These are phyloP conservation scores for Russula earlei DNA, from an alignment of 768 basidiomycete species.

Conservation along the genomic window DNA sequence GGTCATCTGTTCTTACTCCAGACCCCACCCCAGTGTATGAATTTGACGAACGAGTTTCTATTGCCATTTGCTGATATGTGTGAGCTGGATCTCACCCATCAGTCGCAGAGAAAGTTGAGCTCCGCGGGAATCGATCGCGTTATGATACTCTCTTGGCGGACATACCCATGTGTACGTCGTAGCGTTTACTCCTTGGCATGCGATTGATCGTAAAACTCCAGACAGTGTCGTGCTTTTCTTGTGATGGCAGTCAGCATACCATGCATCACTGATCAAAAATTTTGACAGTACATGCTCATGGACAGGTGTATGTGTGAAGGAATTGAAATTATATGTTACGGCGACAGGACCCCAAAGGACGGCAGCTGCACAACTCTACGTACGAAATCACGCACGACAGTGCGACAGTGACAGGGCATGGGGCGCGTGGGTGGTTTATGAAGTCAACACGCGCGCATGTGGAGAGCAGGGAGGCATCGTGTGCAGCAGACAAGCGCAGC, in stretches of 20 bases:
- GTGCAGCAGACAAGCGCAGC: no score
- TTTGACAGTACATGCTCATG: not conserved
- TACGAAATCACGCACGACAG: not conserved
- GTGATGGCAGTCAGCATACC: not conserved
- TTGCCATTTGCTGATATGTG: slow-evolving; percentile 10
- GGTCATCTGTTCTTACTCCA: not conserved
- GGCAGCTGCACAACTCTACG: not conserved
- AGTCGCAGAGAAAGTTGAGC: no score
- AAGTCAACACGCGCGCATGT: not conserved
- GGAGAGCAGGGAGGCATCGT: not conserved
- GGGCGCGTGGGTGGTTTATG: not conserved
- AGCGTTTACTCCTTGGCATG: no score
- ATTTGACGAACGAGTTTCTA: not conserved
- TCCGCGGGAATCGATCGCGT: no score
- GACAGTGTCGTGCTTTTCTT: no score
- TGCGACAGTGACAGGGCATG: not conserved
- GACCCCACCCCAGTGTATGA: not conserved
- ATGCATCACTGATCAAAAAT: not conserved
- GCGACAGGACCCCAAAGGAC: slow-evolving; percentile 8
- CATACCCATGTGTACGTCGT: no score
- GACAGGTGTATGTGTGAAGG: no score
- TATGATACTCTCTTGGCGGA: no score
- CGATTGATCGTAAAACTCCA: no score
- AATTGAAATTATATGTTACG: not conserved
- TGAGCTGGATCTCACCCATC: no score